Evolutionary conservation across 2,329 filamentous ascomycete species (phyloP).

Genomic region (Stagonosporopsis chrysanthemi): DNA sequence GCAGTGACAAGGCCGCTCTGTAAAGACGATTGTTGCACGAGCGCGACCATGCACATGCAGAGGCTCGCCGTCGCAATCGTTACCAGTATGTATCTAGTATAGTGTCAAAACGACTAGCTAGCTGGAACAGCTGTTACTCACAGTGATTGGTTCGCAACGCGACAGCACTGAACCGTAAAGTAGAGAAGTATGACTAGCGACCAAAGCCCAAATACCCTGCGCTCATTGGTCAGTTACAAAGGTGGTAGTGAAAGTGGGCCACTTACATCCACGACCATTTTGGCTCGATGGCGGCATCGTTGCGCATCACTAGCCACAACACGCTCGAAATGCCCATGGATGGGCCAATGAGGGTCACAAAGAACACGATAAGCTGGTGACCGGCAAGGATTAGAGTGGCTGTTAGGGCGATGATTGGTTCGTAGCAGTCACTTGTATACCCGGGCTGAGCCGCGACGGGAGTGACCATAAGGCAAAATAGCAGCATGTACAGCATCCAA

Average conservation of each 20-base stretch:
- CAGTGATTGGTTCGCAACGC: background rate
- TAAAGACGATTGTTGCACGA: constrained; percentile 27
- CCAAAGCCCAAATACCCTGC: background rate
- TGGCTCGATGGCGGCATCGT: constrained; percentile 25
- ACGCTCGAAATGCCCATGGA: constrained; percentile 31
- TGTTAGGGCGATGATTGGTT: background rate
- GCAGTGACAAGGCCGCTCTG: constrained; percentile 26
- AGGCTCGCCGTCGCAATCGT: constrained; percentile 17
- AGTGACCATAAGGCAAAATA: background rate
- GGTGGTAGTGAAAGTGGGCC: background rate
- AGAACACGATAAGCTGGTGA: background rate
- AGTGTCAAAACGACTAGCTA: background rate
- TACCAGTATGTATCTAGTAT: constrained; percentile 15
- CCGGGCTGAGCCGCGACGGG: background rate
- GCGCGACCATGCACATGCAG: constrained; percentile 26
- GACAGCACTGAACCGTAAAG: background rate
- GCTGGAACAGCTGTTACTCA: background rate
- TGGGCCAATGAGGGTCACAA: constrained; percentile 15
- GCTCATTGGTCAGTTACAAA: background rate
- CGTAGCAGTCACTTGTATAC: background rate
- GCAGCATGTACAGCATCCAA: background rate
- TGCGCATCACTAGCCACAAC: constrained; percentile 32
- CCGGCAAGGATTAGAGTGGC: background rate
- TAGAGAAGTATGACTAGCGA: background rate
- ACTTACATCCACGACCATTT: constrained; percentile 32